phyloP scores from a whole-genome alignment of 2,329 filamentous ascomycete genomes.

The Berkeleyomyces rouxiae region DNA sequence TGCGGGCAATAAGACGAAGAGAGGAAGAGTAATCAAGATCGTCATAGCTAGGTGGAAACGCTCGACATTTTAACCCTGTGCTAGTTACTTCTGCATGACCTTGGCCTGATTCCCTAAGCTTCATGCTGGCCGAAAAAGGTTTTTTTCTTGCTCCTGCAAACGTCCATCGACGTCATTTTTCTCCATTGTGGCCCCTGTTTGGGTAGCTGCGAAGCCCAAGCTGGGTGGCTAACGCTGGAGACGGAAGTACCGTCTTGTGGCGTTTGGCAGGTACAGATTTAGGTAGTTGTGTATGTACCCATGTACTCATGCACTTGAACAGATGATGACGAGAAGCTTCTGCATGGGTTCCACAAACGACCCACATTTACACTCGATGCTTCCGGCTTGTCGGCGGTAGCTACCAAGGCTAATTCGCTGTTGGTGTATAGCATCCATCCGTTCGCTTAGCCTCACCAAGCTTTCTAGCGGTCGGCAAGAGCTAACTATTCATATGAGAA shows the following conservation, averaged over 20 bases:
- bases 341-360: too few relatives aligned
- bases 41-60: background rate
- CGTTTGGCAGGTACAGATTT: background rate
- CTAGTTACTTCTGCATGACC: background rate
- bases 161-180: background rate
- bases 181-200: background rate
- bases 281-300: too few relatives aligned
- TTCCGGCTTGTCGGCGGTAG: too few relatives aligned
- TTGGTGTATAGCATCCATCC: too few relatives aligned
- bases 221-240: background rate
- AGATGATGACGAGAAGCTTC: too few relatives aligned
- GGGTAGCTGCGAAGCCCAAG: background rate
- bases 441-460: too few relatives aligned
- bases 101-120: background rate
- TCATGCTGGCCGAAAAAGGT: conserved; percentile 3
- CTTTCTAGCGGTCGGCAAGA: too few relatives aligned
- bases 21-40: background rate
- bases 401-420: too few relatives aligned
- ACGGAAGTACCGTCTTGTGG: background rate
- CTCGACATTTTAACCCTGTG: background rate
- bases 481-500: background rate
- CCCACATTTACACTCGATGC: too few relatives aligned
- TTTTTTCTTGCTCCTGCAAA: background rate
- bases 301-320: too few relatives aligned
- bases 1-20: background rate